Conservation (phyloP, 148 eudicot species). For the Vaccinium myrtillus region DNA sequence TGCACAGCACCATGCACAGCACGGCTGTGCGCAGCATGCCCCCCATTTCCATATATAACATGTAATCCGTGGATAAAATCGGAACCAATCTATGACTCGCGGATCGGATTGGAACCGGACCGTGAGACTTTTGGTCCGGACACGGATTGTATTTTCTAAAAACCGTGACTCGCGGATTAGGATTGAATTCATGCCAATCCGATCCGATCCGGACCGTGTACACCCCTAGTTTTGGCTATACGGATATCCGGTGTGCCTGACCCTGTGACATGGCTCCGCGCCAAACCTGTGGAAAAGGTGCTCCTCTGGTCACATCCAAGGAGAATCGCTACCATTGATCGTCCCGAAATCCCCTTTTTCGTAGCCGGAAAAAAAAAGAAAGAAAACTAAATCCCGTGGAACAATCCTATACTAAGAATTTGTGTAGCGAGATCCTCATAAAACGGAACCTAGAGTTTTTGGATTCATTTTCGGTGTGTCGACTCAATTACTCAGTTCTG, state of each 20-base stretch:
- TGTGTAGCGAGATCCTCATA: not conserved
- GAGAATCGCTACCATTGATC: not conserved
- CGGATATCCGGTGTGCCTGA: not conserved
- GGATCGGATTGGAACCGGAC: no score
- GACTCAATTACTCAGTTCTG: not conserved
- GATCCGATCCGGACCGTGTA: no score
- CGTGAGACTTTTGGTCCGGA: no score
- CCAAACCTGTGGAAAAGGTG: not conserved
- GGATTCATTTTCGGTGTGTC: not conserved
- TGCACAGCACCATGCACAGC: no score
- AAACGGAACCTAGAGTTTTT: not conserved
- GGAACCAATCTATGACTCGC: no score
- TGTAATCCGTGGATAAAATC: no score
- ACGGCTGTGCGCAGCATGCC: no score
- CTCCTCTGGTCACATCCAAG: not conserved
- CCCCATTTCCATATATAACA: no score
- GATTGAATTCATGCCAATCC: no score
- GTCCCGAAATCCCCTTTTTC: not conserved
- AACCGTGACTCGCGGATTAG: no score
- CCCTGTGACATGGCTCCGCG: not conserved
- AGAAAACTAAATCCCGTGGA: not conserved
- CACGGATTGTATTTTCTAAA: no score
- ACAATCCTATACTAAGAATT: not conserved
- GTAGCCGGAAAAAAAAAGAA: no score
- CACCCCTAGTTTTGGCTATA: not conserved